A percentile compares a stretch with the other conserved stretches of the same genome.
These are phyloP conservation scores for Prunus dulcis DNA, from an alignment of 306 rosid genomes.

Conservation along the genomic window DNA sequence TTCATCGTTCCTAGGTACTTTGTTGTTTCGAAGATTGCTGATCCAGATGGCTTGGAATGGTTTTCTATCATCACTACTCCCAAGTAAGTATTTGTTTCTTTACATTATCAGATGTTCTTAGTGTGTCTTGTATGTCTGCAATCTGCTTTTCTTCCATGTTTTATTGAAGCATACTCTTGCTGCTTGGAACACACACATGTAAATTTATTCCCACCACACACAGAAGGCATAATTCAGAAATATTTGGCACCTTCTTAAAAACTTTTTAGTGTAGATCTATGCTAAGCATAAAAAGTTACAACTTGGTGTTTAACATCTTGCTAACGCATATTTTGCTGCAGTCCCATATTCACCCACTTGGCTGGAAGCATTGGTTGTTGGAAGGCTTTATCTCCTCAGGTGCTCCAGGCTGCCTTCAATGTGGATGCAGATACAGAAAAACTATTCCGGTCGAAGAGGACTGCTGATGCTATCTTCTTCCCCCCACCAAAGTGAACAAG, in stretches of 20 bases:
- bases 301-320: not conserved
- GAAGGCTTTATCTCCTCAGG: conserved; percentile 72
- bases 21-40: conserved; percentile 83
- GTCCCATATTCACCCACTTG: conserved; percentile 81
- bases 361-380: conserved; percentile 78
- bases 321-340: conserved; percentile 22
- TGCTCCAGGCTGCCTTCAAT: conserved; percentile 71
- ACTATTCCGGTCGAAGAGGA: conserved; percentile 73
- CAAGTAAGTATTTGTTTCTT: conserved; percentile 32
- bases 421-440: conserved; percentile 58
- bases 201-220: too few relatives aligned
- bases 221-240: too few relatives aligned
- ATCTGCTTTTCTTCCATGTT: not conserved
- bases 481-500: conserved; percentile 60
- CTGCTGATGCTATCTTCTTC: conserved; percentile 72
- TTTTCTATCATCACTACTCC: conserved; percentile 85
- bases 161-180: not conserved
- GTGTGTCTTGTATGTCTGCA: not conserved
- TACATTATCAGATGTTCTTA: not conserved
- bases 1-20: conserved; percentile 83
- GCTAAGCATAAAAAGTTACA: too few relatives aligned
- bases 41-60: conserved; percentile 79
- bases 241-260: too few relatives aligned
- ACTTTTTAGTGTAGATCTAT: too few relatives aligned
- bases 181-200: too few relatives aligned